Evolutionary conservation across 805 yeast genomes (phyloP).

Genomic region (Saccharomyces jurei): DNA sequence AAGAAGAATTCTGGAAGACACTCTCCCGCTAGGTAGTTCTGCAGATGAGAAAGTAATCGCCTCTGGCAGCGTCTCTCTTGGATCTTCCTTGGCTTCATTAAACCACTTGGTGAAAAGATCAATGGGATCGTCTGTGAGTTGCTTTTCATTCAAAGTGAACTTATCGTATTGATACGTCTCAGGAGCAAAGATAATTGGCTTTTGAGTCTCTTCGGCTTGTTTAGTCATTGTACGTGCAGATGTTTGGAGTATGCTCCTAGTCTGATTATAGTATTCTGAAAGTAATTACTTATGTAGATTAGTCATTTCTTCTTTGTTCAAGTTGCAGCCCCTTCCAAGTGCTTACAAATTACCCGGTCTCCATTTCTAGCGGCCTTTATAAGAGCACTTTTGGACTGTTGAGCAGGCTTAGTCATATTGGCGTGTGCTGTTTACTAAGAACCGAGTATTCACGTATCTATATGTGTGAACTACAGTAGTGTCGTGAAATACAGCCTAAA

Average conservation of each 20-base stretch:
- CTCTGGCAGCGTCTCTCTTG: conserved; percentile 64
- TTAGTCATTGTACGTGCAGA: conserved; percentile 11
- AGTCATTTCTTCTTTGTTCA: neutral
- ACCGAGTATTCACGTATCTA: neutral
- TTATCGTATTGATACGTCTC: conserved; percentile 81
- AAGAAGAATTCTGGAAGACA: conserved; percentile 74
- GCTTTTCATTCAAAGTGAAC: conserved; percentile 45
- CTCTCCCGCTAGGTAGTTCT: conserved; percentile 79
- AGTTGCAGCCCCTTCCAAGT: neutral
- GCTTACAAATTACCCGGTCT: neutral
- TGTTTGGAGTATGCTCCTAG: neutral
- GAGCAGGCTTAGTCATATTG: neutral
- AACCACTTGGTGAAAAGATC: conserved; percentile 82
- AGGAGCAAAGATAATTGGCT: conserved; percentile 57
- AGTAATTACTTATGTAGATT: neutral
- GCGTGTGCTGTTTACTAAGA: neutral
- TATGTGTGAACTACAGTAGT: neutral
- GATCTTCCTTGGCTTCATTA: conserved; percentile 52
- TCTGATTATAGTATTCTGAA: neutral
- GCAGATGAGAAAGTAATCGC: conserved; percentile 85
- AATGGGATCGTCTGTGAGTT: conserved; percentile 55
- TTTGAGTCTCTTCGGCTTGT: conserved; percentile 20
- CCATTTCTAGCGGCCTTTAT: neutral
- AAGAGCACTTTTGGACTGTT: neutral
- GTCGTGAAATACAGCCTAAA: neutral